Evolutionary conservation across 768 basidiomycete species (phyloP), one percentile per base, ranked within the genome.

Genomic region (Boletus pseudopeckii): DNA sequence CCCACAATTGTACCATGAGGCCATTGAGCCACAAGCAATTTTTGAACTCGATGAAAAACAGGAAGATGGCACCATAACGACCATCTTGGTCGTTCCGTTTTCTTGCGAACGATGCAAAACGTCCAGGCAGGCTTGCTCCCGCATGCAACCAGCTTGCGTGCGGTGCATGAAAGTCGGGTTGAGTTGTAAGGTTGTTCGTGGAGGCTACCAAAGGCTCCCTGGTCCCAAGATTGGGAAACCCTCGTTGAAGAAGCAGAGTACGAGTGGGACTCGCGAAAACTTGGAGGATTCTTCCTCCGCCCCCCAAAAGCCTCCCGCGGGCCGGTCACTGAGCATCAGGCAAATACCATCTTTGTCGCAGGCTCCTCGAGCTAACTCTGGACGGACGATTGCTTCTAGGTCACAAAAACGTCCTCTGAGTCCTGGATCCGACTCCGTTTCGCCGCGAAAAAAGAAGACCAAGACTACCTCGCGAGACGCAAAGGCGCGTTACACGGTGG

Each of bases 41-140:
- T 71, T 71, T 32, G 68, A 71, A 39, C 58, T 70, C 38, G 50
- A 63, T 5, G 57, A 60, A 53, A 30, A 24, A 26, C 53, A 50
- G 38, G 1, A 34, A 11, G 43, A 59, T 7, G 56, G 56, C 1
- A 57, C 56, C 5, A 45, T 38, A 8, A 13, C 57, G 11, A 51
- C 56, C 28, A 49, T 70, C 36, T 44, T 53, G 17, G 67, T 71
- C 40, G 66, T 68, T 39, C 41, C 70, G 1, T 45, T 37, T 14
- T 0, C 38, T 33, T 70, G 68, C 58, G 4, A n/a, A n/a, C 42
- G 41, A 34, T 70, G 68, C 43, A 45, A 4, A 37, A 4, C 4
- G 14, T 0, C 18, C 17, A 55, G 15, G 13, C 52, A 64, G 13
- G 44, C 59, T 9, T 71, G 68, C 32, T 70, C 68, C 4, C 70